phyloP scores from a whole-genome alignment of 805 yeast species.

The Yarrowia yakushimensis region DNA sequence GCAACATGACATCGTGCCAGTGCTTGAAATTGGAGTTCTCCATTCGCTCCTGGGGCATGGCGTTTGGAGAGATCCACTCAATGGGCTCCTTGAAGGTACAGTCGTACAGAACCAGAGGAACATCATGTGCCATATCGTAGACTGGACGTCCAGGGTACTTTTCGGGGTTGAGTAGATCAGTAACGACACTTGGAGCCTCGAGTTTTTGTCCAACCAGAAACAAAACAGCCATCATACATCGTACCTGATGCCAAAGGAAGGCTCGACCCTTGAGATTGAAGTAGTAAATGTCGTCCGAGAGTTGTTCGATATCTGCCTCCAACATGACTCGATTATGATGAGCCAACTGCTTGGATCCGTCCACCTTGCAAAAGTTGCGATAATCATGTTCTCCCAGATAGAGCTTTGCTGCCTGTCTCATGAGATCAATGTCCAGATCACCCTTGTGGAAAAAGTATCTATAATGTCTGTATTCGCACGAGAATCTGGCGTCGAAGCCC shows the following conservation, averaged over 20 bases:
- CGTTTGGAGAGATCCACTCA: constrained; percentile 51
- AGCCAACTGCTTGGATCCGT: constrained; percentile 87
- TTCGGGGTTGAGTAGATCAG: constrained; percentile 55
- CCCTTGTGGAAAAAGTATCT: constrained; percentile 59
- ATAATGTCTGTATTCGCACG: constrained; percentile 83
- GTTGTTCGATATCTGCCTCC: constrained; percentile 46
- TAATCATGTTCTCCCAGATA: constrained; percentile 82
- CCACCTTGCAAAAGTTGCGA: constrained; percentile 90
- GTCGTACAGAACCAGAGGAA: constrained; percentile 82
- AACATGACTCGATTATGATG: constrained; percentile 67
- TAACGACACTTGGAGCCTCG: constrained; percentile 59
- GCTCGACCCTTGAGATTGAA: constrained; percentile 85
- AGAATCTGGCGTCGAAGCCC: constrained; percentile 87
- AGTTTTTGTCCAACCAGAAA: constrained; percentile 74
- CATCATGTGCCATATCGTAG: constrained; percentile 85
- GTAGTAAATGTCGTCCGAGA: constrained; percentile 50
- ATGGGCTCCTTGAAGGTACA: constrained; percentile 65
- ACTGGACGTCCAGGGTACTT: constrained; percentile 64
- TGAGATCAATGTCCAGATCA: constrained; percentile 57
- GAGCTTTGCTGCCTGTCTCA: constrained; percentile 63
- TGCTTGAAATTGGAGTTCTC: constrained; percentile 3
- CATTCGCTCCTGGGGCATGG: background rate
- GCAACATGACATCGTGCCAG: constrained; percentile 15
- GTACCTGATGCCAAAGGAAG: constrained; percentile 95
- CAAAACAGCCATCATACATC: constrained; percentile 87